These are phyloP conservation scores for Polytrichum formosum DNA, from an alignment of 225 moss, liverwort and hornwort genomes.

Conservation along the genomic window DNA sequence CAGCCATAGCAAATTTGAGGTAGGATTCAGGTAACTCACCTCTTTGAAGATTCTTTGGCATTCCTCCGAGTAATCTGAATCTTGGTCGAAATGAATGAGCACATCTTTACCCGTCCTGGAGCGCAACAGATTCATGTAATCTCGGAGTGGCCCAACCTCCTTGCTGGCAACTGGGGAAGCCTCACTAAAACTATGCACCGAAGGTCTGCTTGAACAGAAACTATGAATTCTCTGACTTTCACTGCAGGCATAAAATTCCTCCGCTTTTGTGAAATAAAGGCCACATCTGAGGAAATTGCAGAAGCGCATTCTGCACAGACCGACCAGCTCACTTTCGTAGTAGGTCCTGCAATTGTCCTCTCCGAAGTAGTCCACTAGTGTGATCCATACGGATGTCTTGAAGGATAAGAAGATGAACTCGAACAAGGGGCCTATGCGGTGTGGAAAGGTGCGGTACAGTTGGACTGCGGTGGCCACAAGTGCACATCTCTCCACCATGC, in stretches of 20 bases:
- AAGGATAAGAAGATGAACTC: conserved; percentile 22
- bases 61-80: conserved; percentile 27
- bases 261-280: conserved; percentile 35
- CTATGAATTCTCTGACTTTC: conserved; percentile 33
- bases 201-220: conserved; percentile 17
- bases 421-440: conserved; percentile 15
- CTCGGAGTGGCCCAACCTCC: conserved; percentile 30
- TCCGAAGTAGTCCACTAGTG: conserved; percentile 40
- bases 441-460: conserved; percentile 46
- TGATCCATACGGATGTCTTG: conserved; percentile 53
- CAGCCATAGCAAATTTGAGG: too few relatives aligned
- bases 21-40: conserved; percentile 13
- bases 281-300: conserved; percentile 50
- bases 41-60: conserved; percentile 40
- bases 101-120: conserved; percentile 29
- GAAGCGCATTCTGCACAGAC: conserved; percentile 31
- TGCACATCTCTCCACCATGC: conserved; percentile 44
- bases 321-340: conserved; percentile 49
- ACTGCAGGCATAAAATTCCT: conserved; percentile 43
- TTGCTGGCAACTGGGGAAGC: conserved; percentile 11
- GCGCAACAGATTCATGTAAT: conserved; percentile 34
- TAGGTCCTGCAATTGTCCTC: conserved; percentile 37
- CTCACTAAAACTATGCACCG: conserved; percentile 16
- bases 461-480: conserved; percentile 26
- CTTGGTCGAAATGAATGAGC: conserved; percentile 26